Conservation (phyloP, 371 early-diverging fungal species). For the Nematocida major region DNA sequence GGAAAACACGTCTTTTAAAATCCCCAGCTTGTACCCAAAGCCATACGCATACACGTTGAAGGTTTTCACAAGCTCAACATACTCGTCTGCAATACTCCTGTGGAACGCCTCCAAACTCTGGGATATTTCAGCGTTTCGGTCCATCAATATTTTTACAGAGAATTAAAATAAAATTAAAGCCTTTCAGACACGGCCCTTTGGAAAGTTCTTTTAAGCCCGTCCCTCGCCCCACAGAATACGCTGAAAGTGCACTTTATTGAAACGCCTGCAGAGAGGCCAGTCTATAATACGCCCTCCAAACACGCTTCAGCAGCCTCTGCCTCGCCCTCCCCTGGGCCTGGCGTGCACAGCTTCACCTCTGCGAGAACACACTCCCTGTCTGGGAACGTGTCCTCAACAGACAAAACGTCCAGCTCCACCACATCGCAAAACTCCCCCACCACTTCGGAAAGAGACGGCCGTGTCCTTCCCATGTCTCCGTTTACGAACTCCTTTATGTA, state of each 20-base stretch:
- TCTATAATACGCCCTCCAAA: no score
- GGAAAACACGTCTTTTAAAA: conserved; percentile 37
- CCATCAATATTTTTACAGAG: conserved; percentile 2
- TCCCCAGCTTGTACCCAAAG: conserved; percentile 20
- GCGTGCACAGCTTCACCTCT: neutral
- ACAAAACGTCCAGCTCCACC: conserved; percentile 74
- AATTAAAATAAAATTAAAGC: conserved; percentile 15
- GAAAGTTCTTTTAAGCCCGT: no score
- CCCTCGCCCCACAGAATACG: no score
- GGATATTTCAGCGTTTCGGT: conserved; percentile 34
- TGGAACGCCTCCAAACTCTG: conserved; percentile 7
- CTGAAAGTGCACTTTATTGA: no score
- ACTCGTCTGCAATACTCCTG: conserved; percentile 10
- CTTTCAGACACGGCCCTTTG: no score
- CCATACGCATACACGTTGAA: conserved; percentile 47
- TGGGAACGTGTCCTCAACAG: conserved; percentile 66
- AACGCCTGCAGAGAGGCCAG: no score
- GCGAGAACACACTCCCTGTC: neutral
- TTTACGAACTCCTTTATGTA: conserved; percentile 97
- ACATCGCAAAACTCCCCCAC: conserved; percentile 69
- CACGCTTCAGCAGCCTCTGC: no score
- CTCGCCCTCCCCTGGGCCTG: no score
- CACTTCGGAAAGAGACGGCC: conserved; percentile 72
- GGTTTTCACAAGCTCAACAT: neutral
- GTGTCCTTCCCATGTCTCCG: conserved; percentile 81